Evolutionary conservation across 345 rosid genomes (phyloP).

Genomic region (Clausena lansium): DNA sequence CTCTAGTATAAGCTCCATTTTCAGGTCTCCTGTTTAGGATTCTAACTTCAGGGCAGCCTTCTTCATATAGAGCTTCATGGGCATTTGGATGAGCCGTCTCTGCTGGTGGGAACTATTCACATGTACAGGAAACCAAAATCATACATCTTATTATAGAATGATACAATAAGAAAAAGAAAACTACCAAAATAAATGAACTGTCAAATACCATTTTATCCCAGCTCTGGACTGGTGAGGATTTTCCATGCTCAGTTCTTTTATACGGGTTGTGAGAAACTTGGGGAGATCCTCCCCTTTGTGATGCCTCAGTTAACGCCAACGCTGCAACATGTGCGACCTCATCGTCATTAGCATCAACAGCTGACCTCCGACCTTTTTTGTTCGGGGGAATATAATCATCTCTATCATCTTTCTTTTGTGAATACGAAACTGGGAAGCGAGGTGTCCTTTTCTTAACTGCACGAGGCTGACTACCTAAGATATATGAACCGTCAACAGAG

Average conservation of each 20-base stretch:
- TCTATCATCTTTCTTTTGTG: slow-evolving; percentile 44
- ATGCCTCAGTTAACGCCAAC: slow-evolving; percentile 66
- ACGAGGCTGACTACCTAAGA: slow-evolving; percentile 67
- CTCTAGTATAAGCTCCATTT: slow-evolving; percentile 40
- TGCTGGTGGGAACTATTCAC: slow-evolving; percentile 38
- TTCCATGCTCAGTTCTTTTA: slow-evolving; percentile 38
- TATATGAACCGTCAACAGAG: slow-evolving; percentile 17
- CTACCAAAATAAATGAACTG: slow-evolving; percentile 3
- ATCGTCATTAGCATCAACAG: slow-evolving; percentile 48
- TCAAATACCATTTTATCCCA: slow-evolving; percentile 66
- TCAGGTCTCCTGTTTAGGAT: slow-evolving; percentile 35
- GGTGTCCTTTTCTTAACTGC: slow-evolving; percentile 96
- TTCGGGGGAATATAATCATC: slow-evolving; percentile 41
- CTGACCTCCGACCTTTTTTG: slow-evolving; percentile 52
- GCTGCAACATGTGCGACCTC: slow-evolving; percentile 75
- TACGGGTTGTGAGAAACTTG: slow-evolving; percentile 49
- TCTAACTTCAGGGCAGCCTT: slow-evolving; percentile 45
- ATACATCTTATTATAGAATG: background rate
- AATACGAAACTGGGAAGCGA: slow-evolving; percentile 72
- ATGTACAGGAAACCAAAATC: slow-evolving; percentile 14
- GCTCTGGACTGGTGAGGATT: slow-evolving; percentile 54
- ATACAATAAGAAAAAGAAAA: background rate
- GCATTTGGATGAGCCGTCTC: slow-evolving; percentile 44
- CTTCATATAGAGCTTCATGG: slow-evolving; percentile 35
- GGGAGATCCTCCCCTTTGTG: slow-evolving; percentile 63